Evolutionary conservation across 129 eudicot species (phyloP).

Genomic region (Artemisia argyi): DNA sequence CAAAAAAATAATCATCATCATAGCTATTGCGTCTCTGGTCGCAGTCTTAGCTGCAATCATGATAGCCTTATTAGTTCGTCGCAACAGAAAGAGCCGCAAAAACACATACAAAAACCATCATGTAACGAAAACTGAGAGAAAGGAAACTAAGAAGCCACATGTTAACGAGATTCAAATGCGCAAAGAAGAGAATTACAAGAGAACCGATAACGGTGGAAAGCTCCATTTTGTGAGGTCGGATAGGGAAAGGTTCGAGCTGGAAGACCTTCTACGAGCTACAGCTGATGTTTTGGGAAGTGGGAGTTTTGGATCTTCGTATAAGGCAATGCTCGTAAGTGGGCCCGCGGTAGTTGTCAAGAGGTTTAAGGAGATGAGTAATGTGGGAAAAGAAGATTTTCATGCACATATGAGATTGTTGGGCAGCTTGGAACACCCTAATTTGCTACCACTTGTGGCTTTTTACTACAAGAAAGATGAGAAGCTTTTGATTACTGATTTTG

Average conservation of each 20-base stretch:
- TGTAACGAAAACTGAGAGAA: constrained; percentile 15
- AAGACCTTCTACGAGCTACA: constrained; percentile 65
- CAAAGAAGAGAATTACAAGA: constrained; percentile 25
- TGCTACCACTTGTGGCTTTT: constrained; percentile 74
- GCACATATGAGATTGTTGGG: constrained; percentile 74
- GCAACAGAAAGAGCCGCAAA: constrained; percentile 12
- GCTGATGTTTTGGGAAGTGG: constrained; percentile 87
- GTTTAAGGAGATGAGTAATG: constrained; percentile 62
- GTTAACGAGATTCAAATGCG: constrained; percentile 20
- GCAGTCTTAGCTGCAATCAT: constrained; percentile 32
- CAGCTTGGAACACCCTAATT: constrained; percentile 59
- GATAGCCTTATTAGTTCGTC: background rate
- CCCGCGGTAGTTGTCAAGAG: constrained; percentile 58
- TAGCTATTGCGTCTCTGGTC: constrained; percentile 2
- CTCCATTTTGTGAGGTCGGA: constrained; percentile 52
- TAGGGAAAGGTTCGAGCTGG: constrained; percentile 62
- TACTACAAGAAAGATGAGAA: constrained; percentile 77
- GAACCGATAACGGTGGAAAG: constrained; percentile 44
- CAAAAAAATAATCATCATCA: constrained; percentile 22
- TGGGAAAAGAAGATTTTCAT: constrained; percentile 70
- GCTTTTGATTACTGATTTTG: constrained; percentile 65
- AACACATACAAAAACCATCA: constrained; percentile 13
- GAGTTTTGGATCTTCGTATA: constrained; percentile 78
- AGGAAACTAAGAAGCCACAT: background rate
- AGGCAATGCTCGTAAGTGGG: constrained; percentile 48